Percentiles rank a stretch among this genome's conserved stretches.
phyloP scores from a whole-genome alignment of 371 early-diverging fungal genomes.

The Mortierella sp. region DNA sequence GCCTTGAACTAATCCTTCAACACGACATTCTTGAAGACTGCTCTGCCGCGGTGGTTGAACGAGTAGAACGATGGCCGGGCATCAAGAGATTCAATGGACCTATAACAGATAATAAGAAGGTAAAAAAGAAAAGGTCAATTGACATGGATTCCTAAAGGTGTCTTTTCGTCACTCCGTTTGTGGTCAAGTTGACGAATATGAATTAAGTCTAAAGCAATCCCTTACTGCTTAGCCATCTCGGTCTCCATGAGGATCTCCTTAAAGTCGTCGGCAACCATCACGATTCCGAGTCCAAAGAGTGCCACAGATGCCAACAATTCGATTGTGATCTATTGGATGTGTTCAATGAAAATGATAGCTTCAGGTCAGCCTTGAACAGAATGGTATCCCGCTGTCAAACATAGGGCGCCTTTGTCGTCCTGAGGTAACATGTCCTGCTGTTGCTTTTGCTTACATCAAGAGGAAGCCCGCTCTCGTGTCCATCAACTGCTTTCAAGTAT shows the following conservation, averaged over 20 bases:
- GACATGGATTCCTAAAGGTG: no score
- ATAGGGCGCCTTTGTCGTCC: neutral
- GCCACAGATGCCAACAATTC: constrained; percentile 57
- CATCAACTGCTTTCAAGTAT: constrained; percentile 76
- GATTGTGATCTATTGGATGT: constrained; percentile 52
- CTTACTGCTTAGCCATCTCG: constrained; percentile 77
- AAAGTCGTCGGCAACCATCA: constrained; percentile 68
- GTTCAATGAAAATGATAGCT: neutral
- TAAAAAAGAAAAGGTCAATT: neutral
- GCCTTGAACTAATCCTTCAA: constrained; percentile 27
- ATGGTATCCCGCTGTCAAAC: neutral
- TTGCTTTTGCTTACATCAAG: constrained; percentile 64
- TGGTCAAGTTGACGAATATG: neutral
- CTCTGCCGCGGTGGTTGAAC: constrained; percentile 73
- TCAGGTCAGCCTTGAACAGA: neutral
- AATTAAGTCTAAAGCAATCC: neutral
- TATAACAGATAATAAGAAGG: constrained; percentile 29
- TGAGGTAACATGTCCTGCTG: neutral
- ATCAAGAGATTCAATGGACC: constrained; percentile 77
- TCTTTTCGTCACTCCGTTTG: neutral
- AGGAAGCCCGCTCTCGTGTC: constrained; percentile 67
- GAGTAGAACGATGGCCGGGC: constrained; percentile 75
- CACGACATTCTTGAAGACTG: constrained; percentile 47
- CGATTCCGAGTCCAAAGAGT: constrained; percentile 55
- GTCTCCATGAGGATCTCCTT: constrained; percentile 73